These are phyloP conservation scores for Fusarium drepaniforme DNA, from an alignment of 2,329 filamentous ascomycete species.

Conservation along the genomic window DNA sequence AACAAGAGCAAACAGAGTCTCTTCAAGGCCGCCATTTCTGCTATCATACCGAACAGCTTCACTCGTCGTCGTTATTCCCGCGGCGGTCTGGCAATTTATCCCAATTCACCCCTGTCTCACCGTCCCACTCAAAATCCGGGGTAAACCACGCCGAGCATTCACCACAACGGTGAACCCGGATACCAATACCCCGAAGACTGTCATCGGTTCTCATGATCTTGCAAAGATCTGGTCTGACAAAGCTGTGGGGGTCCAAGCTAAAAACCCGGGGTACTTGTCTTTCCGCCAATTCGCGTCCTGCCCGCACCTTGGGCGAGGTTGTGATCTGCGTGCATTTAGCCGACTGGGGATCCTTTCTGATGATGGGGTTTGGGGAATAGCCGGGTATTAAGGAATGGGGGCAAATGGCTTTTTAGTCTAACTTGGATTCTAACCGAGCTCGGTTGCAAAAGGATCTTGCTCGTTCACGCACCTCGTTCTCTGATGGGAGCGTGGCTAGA, in stretches of 20 bases:
- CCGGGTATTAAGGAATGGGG: not conserved
- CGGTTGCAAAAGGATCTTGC: not conserved
- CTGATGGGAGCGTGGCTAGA: not conserved
- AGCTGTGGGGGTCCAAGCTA: not conserved
- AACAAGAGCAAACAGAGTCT: not conserved
- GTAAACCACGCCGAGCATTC: constrained; percentile 1
- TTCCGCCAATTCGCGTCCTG: constrained; percentile 21
- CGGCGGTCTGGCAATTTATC: not conserved
- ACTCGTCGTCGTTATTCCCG: not conserved
- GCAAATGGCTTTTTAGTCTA: not conserved
- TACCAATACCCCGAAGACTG: constrained; percentile 5
- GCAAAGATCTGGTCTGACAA: not conserved
- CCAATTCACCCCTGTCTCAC: not conserved
- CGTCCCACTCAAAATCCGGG: constrained; percentile 5
- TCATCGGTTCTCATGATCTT: not conserved
- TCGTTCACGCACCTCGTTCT: not conserved
- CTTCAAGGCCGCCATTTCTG: not conserved
- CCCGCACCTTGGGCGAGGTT: not conserved
- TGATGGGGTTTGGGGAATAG: not conserved
- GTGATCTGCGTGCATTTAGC: constrained; percentile 3
- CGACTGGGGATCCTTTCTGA: not conserved
- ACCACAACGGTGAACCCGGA: not conserved
- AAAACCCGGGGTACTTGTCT: not conserved
- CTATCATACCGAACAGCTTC: not conserved
- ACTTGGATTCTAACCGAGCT: not conserved